These are phyloP conservation scores for Trichoderma polysporum DNA, from an alignment of 2,329 filamentous ascomycete genomes.

Conservation along the genomic window DNA sequence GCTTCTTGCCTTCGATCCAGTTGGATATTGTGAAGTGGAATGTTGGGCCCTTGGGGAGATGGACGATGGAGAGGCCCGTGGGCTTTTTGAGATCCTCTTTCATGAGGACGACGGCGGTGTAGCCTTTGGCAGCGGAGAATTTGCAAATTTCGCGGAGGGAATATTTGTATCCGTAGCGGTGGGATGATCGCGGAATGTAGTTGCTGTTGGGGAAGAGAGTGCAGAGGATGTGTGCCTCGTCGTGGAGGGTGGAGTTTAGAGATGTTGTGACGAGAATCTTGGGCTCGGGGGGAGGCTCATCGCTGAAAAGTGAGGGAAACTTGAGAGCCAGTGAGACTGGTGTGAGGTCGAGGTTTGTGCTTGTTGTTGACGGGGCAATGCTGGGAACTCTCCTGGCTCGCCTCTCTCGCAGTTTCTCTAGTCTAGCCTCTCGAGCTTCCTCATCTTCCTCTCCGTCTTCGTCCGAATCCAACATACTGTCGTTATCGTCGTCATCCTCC, in stretches of 20 bases:
- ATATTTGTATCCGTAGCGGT: constrained; percentile 86
- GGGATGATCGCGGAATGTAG: constrained; percentile 83
- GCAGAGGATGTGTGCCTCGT: constrained; percentile 75
- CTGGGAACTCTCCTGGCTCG: constrained; percentile 50
- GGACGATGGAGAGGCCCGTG: constrained; percentile 77
- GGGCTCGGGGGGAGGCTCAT: constrained; percentile 60
- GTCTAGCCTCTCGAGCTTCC: constrained; percentile 44
- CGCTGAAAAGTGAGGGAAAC: constrained; percentile 62
- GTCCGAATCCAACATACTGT: constrained; percentile 74
- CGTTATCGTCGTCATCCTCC: constrained; percentile 59
- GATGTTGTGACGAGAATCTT: constrained; percentile 92
- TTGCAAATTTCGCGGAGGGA: constrained; percentile 85
- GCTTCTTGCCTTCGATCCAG: constrained; percentile 82
- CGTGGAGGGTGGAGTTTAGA: constrained; percentile 83
- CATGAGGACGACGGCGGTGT: constrained; percentile 79
- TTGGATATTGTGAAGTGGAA: constrained; percentile 91
- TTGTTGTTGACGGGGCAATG: constrained; percentile 58
- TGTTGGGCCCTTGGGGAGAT: constrained; percentile 81
- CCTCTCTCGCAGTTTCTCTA: constrained; percentile 46
- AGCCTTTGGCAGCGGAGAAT: constrained; percentile 79
- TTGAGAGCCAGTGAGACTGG: constrained; percentile 59
- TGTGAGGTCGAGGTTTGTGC: constrained; percentile 63
- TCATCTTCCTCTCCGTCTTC: constrained; percentile 54
- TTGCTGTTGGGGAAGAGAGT: constrained; percentile 80
- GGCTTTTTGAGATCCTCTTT: constrained; percentile 88